Conservation (phyloP, 1,139 yeast genomes). For the Diutina pseudorugosa region DNA sequence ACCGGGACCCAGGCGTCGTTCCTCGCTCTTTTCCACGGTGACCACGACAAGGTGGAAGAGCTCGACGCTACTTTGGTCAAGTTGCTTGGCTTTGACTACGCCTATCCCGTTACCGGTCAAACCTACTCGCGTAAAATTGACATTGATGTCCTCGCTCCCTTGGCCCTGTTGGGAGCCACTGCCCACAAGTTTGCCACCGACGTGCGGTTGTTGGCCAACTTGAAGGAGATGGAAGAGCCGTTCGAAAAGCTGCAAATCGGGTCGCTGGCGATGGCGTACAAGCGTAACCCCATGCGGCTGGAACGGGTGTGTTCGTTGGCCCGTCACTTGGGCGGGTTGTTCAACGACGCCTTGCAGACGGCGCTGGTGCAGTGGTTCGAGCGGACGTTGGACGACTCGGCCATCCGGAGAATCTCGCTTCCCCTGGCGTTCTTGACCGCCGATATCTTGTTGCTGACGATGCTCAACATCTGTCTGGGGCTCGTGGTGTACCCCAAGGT, state of each 20-base stretch:
- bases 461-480: conserved; percentile 87
- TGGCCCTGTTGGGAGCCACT: conserved; percentile 91
- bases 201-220: conserved; percentile 86
- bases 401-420: conserved; percentile 91
- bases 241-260: conserved; percentile 97
- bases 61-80: conserved; percentile 88
- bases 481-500: conserved; percentile 97
- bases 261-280: conserved; percentile 97
- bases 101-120: conserved; percentile 97
- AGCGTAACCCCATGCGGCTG: conserved; percentile 99
- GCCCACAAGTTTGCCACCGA: conserved; percentile 98
- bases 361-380: conserved; percentile 99
- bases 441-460: conserved; percentile 81
- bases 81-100: conserved; percentile 84
- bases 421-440: conserved; percentile 97
- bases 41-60: conserved; percentile 90
- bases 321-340: conserved; percentile 85
- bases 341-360: conserved; percentile 89
- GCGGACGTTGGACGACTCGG: conserved; percentile 96
- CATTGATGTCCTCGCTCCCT: conserved; percentile 84
- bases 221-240: conserved; percentile 97
- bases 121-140: conserved; percentile 97
- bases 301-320: conserved; percentile 97
- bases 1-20: conserved; percentile 99
- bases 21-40: conserved; percentile 87